Conservation (phyloP, 345 rosid genomes). For the Corchorus olitorius region DNA sequence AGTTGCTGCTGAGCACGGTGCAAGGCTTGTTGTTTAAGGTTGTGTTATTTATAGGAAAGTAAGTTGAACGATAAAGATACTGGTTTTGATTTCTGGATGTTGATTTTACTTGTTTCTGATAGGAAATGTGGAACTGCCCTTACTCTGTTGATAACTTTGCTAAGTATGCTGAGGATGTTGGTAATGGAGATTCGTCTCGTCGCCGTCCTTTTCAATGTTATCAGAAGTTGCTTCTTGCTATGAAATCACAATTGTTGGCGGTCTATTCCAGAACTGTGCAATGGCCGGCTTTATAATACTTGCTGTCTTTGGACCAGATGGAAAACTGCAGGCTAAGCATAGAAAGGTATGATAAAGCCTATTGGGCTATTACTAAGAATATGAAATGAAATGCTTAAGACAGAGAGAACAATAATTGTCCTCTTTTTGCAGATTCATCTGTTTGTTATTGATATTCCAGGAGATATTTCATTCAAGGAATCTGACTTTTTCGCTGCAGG, state of each 20-base stretch:
- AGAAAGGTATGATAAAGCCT: conserved; percentile 34
- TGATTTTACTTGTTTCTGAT: background rate
- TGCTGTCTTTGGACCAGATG: conserved; percentile 36
- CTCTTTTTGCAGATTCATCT: conserved; percentile 28
- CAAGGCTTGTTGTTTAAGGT: conserved; percentile 25
- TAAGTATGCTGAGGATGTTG: conserved; percentile 31
- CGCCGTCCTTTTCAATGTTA: conserved; percentile 26
- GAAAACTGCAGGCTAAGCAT: conserved; percentile 32
- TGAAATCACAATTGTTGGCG: conserved; percentile 33
- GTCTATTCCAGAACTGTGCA: conserved; percentile 28
- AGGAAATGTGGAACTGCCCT: conserved; percentile 39
- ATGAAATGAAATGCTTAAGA: background rate
- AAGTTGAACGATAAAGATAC: background rate
- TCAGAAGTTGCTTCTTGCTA: conserved; percentile 30
- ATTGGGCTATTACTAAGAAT: background rate
- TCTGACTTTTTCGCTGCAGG: conserved; percentile 28
- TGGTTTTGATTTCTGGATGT: background rate
- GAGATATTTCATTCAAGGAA: conserved; percentile 31
- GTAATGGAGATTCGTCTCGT: conserved; percentile 9
- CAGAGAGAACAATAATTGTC: background rate
- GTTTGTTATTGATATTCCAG: conserved; percentile 26
- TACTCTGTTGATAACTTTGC: conserved; percentile 29
- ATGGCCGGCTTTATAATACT: conserved; percentile 29
- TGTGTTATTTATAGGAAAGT: background rate
- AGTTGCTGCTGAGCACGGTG: conserved; percentile 29